Percentiles rank a stretch among this genome's conserved stretches.
Conservation (phyloP, 2,329 filamentous ascomycete genomes). For the Thielaviopsis euricoi region DNA sequence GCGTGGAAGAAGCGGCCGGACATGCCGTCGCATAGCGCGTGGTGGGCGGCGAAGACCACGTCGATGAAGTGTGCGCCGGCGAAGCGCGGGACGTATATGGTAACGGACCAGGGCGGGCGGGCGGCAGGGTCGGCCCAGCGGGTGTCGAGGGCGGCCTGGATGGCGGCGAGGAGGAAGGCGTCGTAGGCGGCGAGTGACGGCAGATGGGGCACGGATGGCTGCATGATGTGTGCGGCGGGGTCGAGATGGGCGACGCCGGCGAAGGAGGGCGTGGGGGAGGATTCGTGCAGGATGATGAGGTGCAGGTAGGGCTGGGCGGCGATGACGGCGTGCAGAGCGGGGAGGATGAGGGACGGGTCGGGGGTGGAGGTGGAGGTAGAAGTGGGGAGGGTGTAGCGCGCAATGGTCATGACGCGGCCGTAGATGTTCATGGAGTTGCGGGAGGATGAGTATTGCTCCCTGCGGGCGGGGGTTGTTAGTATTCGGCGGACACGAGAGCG, state of each 20-base stretch:
- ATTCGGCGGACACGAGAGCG: constrained; percentile 1
- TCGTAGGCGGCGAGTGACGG: not conserved
- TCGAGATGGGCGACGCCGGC: constrained; percentile 20
- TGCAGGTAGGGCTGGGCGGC: not conserved
- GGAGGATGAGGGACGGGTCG: constrained; percentile 13
- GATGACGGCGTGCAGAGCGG: constrained; percentile 17
- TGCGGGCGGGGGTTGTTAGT: constrained; percentile 12
- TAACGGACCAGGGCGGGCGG: constrained; percentile 31
- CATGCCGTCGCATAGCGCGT: constrained; percentile 35
- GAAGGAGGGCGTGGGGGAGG: constrained; percentile 24
- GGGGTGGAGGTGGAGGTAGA: constrained; percentile 19
- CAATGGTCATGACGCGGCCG: constrained; percentile 28
- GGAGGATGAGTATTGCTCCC: constrained; percentile 29
- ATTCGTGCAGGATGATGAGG: constrained; percentile 7
- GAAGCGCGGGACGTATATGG: constrained; percentile 18
- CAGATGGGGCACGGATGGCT: not conserved
- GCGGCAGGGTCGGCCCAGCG: constrained; percentile 24
- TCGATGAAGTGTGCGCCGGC: constrained; percentile 18
- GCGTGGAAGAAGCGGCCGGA: constrained; percentile 33
- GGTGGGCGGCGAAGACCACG: constrained; percentile 33
- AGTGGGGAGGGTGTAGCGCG: constrained; percentile 22
- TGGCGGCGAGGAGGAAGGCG: not conserved
- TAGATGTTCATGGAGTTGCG: constrained; percentile 31
- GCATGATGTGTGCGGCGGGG: constrained; percentile 17
- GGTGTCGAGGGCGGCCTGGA: constrained; percentile 20